Percentiles rank a stretch among this genome's conserved stretches.
Evolutionary conservation across 495 filamentous ascomycete genomes (phyloP).

Genomic region (Paragyromitra xinjiangensis): DNA sequence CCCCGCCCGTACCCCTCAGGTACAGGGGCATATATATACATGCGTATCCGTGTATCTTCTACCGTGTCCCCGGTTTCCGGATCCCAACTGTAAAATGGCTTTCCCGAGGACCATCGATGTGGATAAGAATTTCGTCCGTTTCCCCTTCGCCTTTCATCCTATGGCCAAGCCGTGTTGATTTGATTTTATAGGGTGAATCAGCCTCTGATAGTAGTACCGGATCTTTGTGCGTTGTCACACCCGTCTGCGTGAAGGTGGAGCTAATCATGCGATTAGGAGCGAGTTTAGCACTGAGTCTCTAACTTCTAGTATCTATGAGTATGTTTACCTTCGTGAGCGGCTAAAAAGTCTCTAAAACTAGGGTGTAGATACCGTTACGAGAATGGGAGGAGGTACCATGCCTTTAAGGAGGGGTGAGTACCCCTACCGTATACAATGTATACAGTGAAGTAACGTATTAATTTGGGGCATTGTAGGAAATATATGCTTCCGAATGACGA

Average conservation of each 20-base stretch:
- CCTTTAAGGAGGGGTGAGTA: conserved; percentile 36
- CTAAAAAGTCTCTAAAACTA: not conserved
- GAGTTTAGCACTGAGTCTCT: conserved; percentile 27
- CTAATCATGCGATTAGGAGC: conserved; percentile 15
- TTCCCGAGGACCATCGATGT: not conserved
- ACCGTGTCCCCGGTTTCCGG: not conserved
- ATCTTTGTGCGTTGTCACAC: not conserved
- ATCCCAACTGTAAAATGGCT: not conserved
- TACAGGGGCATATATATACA: not conserved
- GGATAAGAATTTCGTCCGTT: conserved; percentile 7
- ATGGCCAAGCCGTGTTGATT: not conserved
- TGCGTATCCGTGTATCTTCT: not conserved
- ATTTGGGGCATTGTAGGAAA: conserved; percentile 12
- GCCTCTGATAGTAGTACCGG: not conserved
- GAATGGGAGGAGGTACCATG: conserved; percentile 48
- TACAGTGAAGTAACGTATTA: not conserved
- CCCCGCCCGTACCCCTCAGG: too few species aligned
- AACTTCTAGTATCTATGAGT: conserved; percentile 40
- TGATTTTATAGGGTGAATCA: not conserved
- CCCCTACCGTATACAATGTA: not conserved
- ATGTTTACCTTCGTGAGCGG: not conserved
- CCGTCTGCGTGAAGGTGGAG: not conserved
- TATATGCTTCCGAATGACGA: conserved; percentile 49
- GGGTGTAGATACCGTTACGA: conserved; percentile 41
- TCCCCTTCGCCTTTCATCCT: not conserved